A percentile compares a stretch with the other conserved stretches of the same genome.
Conservation (phyloP, 805 yeast genomes). For the Teunomyces barrocoloradensis region DNA sequence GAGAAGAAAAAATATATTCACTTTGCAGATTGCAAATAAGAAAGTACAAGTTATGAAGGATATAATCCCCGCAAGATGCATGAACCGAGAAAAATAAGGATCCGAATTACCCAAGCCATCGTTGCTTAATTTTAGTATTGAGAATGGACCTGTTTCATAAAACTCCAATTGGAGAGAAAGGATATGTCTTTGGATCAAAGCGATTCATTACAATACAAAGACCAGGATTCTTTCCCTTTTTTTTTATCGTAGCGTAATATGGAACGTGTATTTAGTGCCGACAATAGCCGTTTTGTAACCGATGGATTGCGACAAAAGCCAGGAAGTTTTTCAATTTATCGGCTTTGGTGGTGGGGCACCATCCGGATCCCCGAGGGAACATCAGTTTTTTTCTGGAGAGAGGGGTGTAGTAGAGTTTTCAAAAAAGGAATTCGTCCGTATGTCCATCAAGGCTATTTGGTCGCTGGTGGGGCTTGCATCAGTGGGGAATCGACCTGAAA, state of each 20-base stretch:
- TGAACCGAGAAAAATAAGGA: not conserved
- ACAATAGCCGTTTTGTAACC: no score
- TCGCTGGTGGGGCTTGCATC: not conserved
- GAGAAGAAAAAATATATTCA: not conserved
- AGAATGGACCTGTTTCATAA: no score
- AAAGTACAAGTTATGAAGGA: not conserved
- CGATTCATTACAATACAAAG: no score
- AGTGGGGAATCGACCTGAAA: not conserved
- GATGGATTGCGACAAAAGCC: not conserved
- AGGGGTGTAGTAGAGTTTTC: not conserved
- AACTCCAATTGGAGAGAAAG: not conserved
- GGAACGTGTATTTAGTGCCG: not conserved
- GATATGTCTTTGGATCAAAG: no score
- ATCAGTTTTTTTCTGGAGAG: not conserved
- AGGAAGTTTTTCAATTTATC: not conserved
- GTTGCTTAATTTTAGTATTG: no score
- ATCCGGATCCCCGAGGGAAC: not conserved
- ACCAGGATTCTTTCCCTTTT: no score
- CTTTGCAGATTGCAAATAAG: not conserved
- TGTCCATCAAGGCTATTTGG: not conserved
- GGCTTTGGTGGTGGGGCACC: not conserved
- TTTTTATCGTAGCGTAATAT: not conserved
- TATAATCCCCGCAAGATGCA: constrained; percentile 2
- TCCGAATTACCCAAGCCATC: not conserved
- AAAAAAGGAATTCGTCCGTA: not conserved